Percentiles rank a stretch among this genome's conserved stretches.
These are phyloP conservation scores for Naganishia kalamii DNA, from an alignment of 768 basidiomycete species.

Conservation along the genomic window DNA sequence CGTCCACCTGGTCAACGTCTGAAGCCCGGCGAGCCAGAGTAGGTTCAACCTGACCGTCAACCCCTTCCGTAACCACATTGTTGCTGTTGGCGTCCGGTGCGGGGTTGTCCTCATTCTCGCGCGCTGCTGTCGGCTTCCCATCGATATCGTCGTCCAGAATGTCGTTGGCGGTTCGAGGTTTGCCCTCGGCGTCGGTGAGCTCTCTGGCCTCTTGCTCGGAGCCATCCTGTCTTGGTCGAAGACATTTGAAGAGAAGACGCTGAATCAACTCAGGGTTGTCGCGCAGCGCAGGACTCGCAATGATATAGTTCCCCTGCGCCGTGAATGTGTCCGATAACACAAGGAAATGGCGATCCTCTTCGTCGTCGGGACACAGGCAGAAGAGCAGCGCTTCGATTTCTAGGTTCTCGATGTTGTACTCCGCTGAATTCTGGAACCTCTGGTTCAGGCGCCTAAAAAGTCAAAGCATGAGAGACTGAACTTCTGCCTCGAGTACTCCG, in stretches of 20 bases:
- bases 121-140: constrained; percentile 43
- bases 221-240: constrained; percentile 49
- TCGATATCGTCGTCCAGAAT: constrained; percentile 35
- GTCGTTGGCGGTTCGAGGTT: constrained; percentile 53
- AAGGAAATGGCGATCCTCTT: constrained; percentile 75
- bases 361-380: constrained; percentile 54
- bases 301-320: constrained; percentile 83
- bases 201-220: constrained; percentile 3
- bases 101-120: constrained; percentile 46
- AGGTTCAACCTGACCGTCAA: not conserved
- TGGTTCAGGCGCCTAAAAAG: constrained; percentile 54
- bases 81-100: not conserved
- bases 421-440: constrained; percentile 86
- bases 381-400: constrained; percentile 73
- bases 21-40: not conserved
- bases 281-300: constrained; percentile 70
- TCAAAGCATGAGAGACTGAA: not conserved
- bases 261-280: constrained; percentile 70
- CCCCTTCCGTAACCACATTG: not conserved
- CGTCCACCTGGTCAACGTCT: constrained; percentile 22
- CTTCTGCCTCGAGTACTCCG: constrained; percentile 52
- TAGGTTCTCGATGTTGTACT: constrained; percentile 71
- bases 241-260: constrained; percentile 75
- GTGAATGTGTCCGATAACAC: constrained; percentile 84
- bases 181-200: constrained; percentile 10